Percentiles rank a stretch among this genome's conserved stretches.
These are phyloP conservation scores for Pascua sp. DNA, from an alignment of 1,284 basidiomycete species.

Conservation along the genomic window DNA sequence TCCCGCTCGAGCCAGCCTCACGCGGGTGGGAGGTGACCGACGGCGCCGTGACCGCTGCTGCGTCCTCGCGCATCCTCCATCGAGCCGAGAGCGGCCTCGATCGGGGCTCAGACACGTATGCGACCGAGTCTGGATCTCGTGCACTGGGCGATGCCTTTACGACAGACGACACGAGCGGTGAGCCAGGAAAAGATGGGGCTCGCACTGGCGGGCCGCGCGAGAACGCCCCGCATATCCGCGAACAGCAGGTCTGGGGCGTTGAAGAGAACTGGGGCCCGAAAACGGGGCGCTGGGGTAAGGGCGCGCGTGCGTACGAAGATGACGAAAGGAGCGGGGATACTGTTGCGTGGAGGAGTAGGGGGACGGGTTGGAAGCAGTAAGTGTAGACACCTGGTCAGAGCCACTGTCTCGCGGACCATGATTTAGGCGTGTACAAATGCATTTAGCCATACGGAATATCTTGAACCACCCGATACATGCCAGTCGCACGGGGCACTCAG, in stretches of 20 bases:
- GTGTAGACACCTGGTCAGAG: too few relatives aligned
- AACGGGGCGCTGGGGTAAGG: conserved; percentile 53
- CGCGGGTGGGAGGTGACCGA: conserved; percentile 50
- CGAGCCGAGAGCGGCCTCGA: not conserved
- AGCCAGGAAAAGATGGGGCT: not conserved
- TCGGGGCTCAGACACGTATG: not conserved
- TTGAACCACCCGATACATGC: too few relatives aligned
- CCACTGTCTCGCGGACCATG: too few relatives aligned
- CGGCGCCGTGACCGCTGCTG: not conserved
- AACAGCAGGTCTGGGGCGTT: conserved; percentile 48
- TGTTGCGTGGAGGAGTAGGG: too few relatives aligned
- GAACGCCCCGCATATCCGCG: conserved; percentile 33
- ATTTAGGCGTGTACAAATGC: too few relatives aligned
- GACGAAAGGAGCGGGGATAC: too few relatives aligned
- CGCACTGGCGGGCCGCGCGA: conserved; percentile 11
- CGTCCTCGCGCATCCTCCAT: not conserved
- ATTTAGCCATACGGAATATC: too few relatives aligned
- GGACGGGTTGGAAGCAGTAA: too few relatives aligned
- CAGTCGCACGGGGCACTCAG: too few relatives aligned
- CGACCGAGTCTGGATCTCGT: conserved; percentile 9
- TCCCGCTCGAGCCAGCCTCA: conserved; percentile 29
- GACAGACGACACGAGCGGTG: not conserved
- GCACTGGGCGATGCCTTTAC: conserved; percentile 29
- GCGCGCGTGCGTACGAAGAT: conserved; percentile 28
- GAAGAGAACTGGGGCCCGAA: conserved; percentile 52